Conservation (phyloP, 768 basidiomycete genomes). For the Naganishia friedmannii region DNA sequence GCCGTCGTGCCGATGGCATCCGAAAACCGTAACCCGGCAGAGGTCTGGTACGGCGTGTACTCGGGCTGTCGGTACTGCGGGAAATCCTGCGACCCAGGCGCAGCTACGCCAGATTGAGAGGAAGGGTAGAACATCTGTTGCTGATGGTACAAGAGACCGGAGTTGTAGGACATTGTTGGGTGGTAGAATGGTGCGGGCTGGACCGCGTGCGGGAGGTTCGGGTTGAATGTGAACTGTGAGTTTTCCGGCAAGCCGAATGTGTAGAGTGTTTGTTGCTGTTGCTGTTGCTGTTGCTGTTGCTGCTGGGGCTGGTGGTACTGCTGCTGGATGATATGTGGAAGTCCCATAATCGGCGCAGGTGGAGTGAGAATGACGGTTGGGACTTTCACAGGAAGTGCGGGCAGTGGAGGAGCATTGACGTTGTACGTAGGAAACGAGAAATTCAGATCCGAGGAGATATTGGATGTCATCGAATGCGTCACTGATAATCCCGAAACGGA, state of each 20-base stretch:
- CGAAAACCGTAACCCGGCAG: neutral
- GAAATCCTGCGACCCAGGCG: neutral
- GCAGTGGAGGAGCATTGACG: neutral
- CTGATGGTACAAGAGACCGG: too few species aligned
- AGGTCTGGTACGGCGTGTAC: neutral
- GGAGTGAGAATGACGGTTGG: neutral
- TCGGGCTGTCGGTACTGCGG: neutral
- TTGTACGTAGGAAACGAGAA: conserved; percentile 14
- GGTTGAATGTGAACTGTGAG: conserved; percentile 5
- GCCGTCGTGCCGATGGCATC: conserved; percentile 5
- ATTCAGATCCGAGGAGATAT: conserved; percentile 4
- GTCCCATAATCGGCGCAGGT: neutral
- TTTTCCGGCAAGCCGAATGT: neutral
- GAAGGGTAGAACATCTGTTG: neutral
- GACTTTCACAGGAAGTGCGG: too few species aligned
- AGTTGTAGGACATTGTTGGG: neutral
- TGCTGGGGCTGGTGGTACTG: neutral
- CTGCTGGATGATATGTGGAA: neutral
- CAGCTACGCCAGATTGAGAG: neutral
- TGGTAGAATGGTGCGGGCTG: neutral
- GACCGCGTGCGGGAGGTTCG: conserved; percentile 9
- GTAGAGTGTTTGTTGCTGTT: neutral
- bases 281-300: too few species aligned
- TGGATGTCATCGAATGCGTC: neutral
- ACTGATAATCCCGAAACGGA: neutral